phyloP scores from a whole-genome alignment of 2,329 filamentous ascomycete species.

The Mollisiaceae sp. region DNA sequence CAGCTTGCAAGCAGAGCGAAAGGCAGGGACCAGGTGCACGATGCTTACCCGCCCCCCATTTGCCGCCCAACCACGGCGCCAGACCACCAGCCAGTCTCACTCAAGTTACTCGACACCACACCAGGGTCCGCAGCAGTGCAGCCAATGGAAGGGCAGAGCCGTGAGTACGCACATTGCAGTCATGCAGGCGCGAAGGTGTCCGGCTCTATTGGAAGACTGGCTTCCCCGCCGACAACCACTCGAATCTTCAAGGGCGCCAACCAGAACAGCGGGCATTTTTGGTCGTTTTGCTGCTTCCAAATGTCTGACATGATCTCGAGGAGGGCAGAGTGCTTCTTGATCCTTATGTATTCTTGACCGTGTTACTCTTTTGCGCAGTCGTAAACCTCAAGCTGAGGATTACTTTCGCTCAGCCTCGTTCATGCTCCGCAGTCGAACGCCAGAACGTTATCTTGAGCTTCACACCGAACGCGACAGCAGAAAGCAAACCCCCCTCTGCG shows the following conservation, averaged over 20 bases:
- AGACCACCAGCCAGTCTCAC: slow-evolving; percentile 28
- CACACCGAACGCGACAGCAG: slow-evolving; percentile 6
- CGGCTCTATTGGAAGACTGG: slow-evolving; percentile 28
- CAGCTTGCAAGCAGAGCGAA: background rate
- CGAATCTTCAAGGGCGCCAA: slow-evolving; percentile 24
- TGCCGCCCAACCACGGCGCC: slow-evolving; percentile 34
- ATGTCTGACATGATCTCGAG: slow-evolving; percentile 13
- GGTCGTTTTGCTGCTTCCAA: slow-evolving; percentile 13
- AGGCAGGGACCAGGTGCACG: slow-evolving; percentile 16
- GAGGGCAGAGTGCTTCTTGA: slow-evolving; percentile 2
- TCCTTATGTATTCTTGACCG: slow-evolving; percentile 14
- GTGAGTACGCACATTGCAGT: slow-evolving; percentile 22
- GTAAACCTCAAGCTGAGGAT: slow-evolving; percentile 9
- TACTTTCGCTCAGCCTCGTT: slow-evolving; percentile 28
- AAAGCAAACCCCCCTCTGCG: slow-evolving; percentile 22
- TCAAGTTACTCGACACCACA: slow-evolving; percentile 26
- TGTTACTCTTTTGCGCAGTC: slow-evolving; percentile 19
- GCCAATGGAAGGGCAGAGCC: slow-evolving; percentile 27
- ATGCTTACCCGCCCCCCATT: slow-evolving; percentile 16
- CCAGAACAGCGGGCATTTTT: slow-evolving; percentile 12
- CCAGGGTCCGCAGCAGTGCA: slow-evolving; percentile 17
- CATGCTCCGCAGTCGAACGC: slow-evolving; percentile 23
- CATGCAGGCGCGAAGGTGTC: slow-evolving; percentile 35
- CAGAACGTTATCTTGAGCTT: background rate
- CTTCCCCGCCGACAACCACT: slow-evolving; percentile 27